phyloP scores from a whole-genome alignment of 768 basidiomycete species.

The Xerocomellus chrysenteron region DNA sequence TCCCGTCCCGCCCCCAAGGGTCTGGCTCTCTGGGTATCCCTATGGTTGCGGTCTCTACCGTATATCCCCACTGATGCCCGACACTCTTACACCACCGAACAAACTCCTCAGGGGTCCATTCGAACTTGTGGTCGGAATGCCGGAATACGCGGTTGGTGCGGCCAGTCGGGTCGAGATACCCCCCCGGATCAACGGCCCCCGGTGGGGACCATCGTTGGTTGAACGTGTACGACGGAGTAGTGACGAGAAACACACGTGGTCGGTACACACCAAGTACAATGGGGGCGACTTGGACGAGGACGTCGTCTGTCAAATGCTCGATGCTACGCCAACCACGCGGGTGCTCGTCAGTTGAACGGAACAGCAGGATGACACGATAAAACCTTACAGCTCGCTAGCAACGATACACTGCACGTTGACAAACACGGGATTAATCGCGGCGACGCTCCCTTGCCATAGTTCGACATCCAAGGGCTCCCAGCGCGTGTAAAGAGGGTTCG shows the following conservation, averaged over 20 bases:
- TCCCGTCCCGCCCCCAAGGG: conserved; percentile 68
- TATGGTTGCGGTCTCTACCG: conserved; percentile 55
- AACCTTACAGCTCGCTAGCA: conserved; percentile 74
- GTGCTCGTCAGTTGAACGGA: conserved; percentile 3
- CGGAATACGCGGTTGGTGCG: conserved; percentile 75
- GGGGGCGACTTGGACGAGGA: conserved; percentile 65
- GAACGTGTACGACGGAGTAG: conserved; percentile 85
- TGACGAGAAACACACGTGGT: conserved; percentile 71
- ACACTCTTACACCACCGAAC: conserved; percentile 52
- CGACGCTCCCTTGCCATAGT: conserved; percentile 75
- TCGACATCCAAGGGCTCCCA: conserved; percentile 70
- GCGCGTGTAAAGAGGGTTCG: conserved; percentile 39
- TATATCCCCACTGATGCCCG: conserved; percentile 72
- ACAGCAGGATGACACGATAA: neutral
- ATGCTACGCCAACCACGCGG: conserved; percentile 47
- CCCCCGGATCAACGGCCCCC: conserved; percentile 41
- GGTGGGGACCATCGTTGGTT: conserved; percentile 73
- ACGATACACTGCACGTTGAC: conserved; percentile 69
- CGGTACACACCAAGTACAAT: conserved; percentile 75
- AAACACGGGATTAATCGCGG: conserved; percentile 65
- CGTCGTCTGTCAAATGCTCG: conserved; percentile 66
- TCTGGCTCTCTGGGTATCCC: conserved; percentile 62
- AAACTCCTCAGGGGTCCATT: conserved; percentile 84
- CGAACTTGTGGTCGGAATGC: conserved; percentile 84
- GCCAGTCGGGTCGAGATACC: conserved; percentile 71